Percentiles rank a stretch among this genome's conserved stretches.
Evolutionary conservation across 2,329 filamentous ascomycete species (phyloP).

Genomic region (Microdochium trichocladiopsis): DNA sequence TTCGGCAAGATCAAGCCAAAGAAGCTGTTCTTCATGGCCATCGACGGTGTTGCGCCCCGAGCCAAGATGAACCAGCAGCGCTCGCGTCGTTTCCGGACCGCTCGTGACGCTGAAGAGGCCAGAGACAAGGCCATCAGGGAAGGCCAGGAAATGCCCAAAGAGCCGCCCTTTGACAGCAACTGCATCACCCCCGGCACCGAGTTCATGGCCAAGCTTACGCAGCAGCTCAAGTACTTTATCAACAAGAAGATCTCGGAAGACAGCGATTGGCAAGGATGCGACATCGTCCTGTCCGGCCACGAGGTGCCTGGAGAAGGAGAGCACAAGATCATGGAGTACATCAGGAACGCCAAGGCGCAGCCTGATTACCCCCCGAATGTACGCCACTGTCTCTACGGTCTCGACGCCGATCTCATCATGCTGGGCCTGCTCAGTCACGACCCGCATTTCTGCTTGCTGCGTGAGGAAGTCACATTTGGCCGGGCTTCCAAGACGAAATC

Average conservation of each 20-base stretch:
- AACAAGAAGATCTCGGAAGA: slow-evolving; percentile 98
- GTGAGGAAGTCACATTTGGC: slow-evolving; percentile 97
- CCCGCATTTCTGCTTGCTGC: slow-evolving; percentile 92
- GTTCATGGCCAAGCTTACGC: slow-evolving; percentile 95
- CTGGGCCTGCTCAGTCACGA: slow-evolving; percentile 94
- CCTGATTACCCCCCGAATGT: slow-evolving; percentile 88
- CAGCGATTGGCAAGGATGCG: slow-evolving; percentile 93
- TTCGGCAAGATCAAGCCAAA: slow-evolving; percentile 99
- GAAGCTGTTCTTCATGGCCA: slow-evolving; percentile 98
- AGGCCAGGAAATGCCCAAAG: slow-evolving; percentile 87
- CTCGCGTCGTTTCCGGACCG: slow-evolving; percentile 88
- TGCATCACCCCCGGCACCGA: slow-evolving; percentile 96
- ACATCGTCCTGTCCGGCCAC: slow-evolving; percentile 93
- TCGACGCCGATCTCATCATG: slow-evolving; percentile 99
- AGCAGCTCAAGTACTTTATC: slow-evolving; percentile 95
- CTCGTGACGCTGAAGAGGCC: slow-evolving; percentile 81
- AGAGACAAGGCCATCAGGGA: slow-evolving; percentile 87
- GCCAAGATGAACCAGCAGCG: slow-evolving; percentile 99
- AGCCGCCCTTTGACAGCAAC: slow-evolving; percentile 96
- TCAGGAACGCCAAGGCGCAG: slow-evolving; percentile 93
- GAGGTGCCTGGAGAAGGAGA: slow-evolving; percentile 97
- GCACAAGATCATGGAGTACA: slow-evolving; percentile 99
- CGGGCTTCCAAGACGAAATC: slow-evolving; percentile 80
- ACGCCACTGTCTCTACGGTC: slow-evolving; percentile 91
- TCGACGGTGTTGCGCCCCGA: slow-evolving; percentile 93